Evolutionary conservation across 345 rosid species (phyloP), one percentile per base, ranked within the genome.

Genomic region (Diplotaxis tenuifolia): DNA sequence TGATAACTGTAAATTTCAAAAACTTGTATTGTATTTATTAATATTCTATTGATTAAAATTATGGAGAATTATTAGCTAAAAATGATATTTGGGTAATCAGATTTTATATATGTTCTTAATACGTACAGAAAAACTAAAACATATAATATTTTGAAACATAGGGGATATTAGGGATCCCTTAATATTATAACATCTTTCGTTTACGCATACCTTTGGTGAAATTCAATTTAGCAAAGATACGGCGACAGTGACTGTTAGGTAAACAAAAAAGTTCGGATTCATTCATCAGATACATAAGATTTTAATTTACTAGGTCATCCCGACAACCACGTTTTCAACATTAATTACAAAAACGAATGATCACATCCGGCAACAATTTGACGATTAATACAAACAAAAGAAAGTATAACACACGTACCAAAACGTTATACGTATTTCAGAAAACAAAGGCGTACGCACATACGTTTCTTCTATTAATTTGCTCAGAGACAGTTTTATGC

Each of bases 261-360:
- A 59, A 60, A 60, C 62, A 60, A 67, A 25, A 25, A 60, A 9
- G 54, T 36, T 67, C 72, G 32, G 50, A 32, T 60, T 32, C 22
- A 25, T 45, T 65, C 3, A 53, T 53, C 23, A 21, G 10, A 14
- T 21, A 32, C 18, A 50, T n/a, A 27, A 11, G 40, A 42, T 53
- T 72, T 10, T 57, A 18, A 8, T 23, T 27, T n/a, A 31, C 21
- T 27, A 32, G 61, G 47, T 61, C 49, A 52, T 38, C 28, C 69
- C 50, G 69, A 62, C 73, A 59, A 20, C 49, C 57, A 61, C 68
- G 42, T 61, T 75, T 60, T 60, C 73, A 61, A 61, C 74, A 61
- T 68, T 62, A 60, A 68, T 14, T 75, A 68, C 57, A 52, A 27
- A 32, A 52, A 50, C 19, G 42, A 31, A 34, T 23, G 25, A 25